Evolutionary conservation across 805 yeast genomes (phyloP).

Genomic region (Metschnikowia shivogae): DNA sequence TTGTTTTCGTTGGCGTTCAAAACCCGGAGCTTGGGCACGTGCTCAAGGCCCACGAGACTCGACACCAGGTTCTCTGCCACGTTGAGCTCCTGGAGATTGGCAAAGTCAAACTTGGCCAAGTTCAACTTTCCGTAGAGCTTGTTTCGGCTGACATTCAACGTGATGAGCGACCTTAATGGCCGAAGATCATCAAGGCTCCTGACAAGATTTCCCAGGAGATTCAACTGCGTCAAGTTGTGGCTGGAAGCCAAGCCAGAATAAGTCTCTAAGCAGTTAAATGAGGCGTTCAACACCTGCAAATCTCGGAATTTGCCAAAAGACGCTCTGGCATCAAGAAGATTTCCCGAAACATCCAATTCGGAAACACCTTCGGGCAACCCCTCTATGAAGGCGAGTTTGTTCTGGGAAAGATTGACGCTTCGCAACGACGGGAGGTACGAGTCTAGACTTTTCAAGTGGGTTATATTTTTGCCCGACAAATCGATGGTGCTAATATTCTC

Average conservation of each 20-base stretch:
- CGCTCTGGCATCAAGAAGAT: slow-evolving; percentile 38
- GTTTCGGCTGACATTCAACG: slow-evolving; percentile 41
- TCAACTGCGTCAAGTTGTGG: slow-evolving; percentile 41
- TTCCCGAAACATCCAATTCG: slow-evolving; percentile 35
- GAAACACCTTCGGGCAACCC: slow-evolving; percentile 43
- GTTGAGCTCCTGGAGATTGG: slow-evolving; percentile 41
- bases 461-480: slow-evolving; percentile 31
- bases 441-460: slow-evolving; percentile 41
- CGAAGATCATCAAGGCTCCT: slow-evolving; percentile 33
- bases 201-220: slow-evolving; percentile 35
- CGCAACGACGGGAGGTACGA: slow-evolving; percentile 42
- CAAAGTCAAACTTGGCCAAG: slow-evolving; percentile 30
- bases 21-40: slow-evolving; percentile 31
- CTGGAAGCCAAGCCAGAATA: slow-evolving; percentile 36
- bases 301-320: slow-evolving; percentile 38
- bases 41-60: slow-evolving; percentile 32
- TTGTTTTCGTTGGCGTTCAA: slow-evolving; percentile 43
- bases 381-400: slow-evolving; percentile 38
- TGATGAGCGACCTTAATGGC: slow-evolving; percentile 35
- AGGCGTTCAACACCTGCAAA: slow-evolving; percentile 41
- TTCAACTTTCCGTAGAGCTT: slow-evolving; percentile 35
- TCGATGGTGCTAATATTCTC: slow-evolving; percentile 33
- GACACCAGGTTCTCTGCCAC: slow-evolving; percentile 41
- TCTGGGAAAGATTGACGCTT: slow-evolving; percentile 38
- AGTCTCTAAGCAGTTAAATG: slow-evolving; percentile 33